These are phyloP conservation scores for Amylocystis lapponica DNA, from an alignment of 768 basidiomycete species.

Conservation along the genomic window DNA sequence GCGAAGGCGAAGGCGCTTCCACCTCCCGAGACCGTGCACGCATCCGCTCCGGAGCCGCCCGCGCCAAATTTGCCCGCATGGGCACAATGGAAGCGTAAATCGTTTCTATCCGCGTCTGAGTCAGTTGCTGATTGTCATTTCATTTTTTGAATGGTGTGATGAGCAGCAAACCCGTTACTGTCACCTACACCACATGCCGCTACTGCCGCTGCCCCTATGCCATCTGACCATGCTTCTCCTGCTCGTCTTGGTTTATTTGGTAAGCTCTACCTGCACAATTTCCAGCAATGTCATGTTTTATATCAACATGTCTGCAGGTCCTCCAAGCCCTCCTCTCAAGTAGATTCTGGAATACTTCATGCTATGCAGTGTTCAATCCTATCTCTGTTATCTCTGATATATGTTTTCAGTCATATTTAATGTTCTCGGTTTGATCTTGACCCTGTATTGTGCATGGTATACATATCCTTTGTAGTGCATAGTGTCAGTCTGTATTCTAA, in stretches of 20 bases:
- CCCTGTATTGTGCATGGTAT: too few species aligned
- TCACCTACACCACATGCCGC: constrained; percentile 41
- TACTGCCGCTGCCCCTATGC: constrained; percentile 28
- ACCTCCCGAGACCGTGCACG: constrained; percentile 26
- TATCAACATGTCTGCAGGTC: constrained; percentile 13
- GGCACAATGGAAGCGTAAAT: constrained; percentile 82
- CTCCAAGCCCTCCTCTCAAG: constrained; percentile 25
- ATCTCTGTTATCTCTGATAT: too few species aligned
- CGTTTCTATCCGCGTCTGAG: background rate
- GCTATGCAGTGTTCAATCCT: too few species aligned
- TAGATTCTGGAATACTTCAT: too few species aligned
- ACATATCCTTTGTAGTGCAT: too few species aligned
- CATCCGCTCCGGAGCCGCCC: constrained; percentile 34
- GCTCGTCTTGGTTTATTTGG: constrained; percentile 66
- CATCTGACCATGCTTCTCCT: constrained; percentile 34
- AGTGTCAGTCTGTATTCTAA: too few species aligned
- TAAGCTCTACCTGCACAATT: constrained; percentile 23
- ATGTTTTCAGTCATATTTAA: too few species aligned
- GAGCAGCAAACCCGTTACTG: constrained; percentile 58
- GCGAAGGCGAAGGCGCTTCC: constrained; percentile 26
- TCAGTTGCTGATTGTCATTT: background rate
- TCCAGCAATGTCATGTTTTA: background rate
- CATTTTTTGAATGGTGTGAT: background rate
- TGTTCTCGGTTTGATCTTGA: too few species aligned
- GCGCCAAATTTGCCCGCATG: constrained; percentile 63